These are phyloP conservation scores for Pseudopithomyces chartarum DNA, from an alignment of 2,329 filamentous ascomycete species.

Conservation along the genomic window DNA sequence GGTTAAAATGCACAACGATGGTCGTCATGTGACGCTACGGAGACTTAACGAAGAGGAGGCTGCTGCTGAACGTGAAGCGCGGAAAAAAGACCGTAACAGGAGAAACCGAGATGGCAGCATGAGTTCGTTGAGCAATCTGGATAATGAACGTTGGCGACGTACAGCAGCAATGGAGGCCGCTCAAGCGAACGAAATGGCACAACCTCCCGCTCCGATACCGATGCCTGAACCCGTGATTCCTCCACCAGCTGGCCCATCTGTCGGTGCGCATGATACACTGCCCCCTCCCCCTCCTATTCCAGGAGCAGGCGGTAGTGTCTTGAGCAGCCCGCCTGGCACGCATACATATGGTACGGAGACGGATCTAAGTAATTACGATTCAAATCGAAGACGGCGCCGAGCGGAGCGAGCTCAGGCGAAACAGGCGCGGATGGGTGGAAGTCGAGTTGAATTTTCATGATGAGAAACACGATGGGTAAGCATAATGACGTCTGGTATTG, in stretches of 20 bases:
- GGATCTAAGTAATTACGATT: slow-evolving; percentile 46
- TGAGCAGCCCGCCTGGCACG: slow-evolving; percentile 44
- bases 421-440: slow-evolving; percentile 40
- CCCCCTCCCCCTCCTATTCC: slow-evolving; percentile 45
- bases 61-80: slow-evolving; percentile 62
- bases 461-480: slow-evolving; percentile 7
- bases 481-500: slow-evolving; percentile 2
- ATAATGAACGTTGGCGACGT: slow-evolving; percentile 45
- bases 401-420: slow-evolving; percentile 48
- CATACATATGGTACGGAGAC: slow-evolving; percentile 45
- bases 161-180: slow-evolving; percentile 44
- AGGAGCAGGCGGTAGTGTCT: slow-evolving; percentile 31
- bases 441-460: slow-evolving; percentile 48
- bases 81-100: slow-evolving; percentile 53
- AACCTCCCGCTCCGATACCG: slow-evolving; percentile 21
- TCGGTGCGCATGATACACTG: slow-evolving; percentile 21
- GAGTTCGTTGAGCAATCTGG: slow-evolving; percentile 43
- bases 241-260: slow-evolving; percentile 29
- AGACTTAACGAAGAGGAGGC: slow-evolving; percentile 67
- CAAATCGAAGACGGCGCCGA: slow-evolving; percentile 44
- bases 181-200: slow-evolving; percentile 38
- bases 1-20: slow-evolving; percentile 68
- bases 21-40: slow-evolving; percentile 66
- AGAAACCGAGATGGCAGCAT: slow-evolving; percentile 47
- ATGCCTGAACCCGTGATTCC: slow-evolving; percentile 30